Base-by-base conservation (phyloP, 371 early-diverging fungal genomes). In the Mortierella sp. region DNA sequence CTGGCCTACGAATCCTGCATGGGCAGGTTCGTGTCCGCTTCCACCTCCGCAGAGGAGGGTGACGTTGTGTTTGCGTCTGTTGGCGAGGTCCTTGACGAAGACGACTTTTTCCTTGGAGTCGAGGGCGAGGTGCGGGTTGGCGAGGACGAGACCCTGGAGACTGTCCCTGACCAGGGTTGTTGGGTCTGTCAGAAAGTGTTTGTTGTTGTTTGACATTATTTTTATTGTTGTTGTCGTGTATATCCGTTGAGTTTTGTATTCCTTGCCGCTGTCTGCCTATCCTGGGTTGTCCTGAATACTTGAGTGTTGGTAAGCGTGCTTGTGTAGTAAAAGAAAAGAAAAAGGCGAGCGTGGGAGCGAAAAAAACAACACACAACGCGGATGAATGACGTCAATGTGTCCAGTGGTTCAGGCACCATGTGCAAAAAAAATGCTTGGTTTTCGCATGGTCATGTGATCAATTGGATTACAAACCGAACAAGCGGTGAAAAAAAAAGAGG, bases 21-120 rank as follows among this genome's bases (percentile, higher is more conserved):
- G 94, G 2, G 95, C 89, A 8, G 96, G 96, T 81, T 96, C 96
- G 85, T 96, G 96, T 29, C 96, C 96, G 53, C 92, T 72, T 9
- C 77, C 79, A 66, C 96, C 96, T 40, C 96, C 96, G 70, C 93
- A 92, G 63, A 96, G 86, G 19, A 96, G 78, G 6, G 95, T 92
- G 52, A 95, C 96, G 76, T 93, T 94, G 31, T 86, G 73, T 37
- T 79, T 66, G 66, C 91, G 91, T 64, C 90, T 76, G 22, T 63
- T 65, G 8, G 90, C 89, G 13, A 91, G 85, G 69, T 92, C 85
- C 37, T 88, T 87, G 70, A 85, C 69, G 68, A 87, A 92, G 24
- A 93, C 85, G 58, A 94, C 92, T 86, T 70, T 66, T 70, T 75
- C 64, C 39, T 73, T 45, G 26, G 70, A 66, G 71, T 79, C 79